Evolutionary conservation across 805 yeast species (phyloP).

Genomic region (Metschnikowia kofuensis): DNA sequence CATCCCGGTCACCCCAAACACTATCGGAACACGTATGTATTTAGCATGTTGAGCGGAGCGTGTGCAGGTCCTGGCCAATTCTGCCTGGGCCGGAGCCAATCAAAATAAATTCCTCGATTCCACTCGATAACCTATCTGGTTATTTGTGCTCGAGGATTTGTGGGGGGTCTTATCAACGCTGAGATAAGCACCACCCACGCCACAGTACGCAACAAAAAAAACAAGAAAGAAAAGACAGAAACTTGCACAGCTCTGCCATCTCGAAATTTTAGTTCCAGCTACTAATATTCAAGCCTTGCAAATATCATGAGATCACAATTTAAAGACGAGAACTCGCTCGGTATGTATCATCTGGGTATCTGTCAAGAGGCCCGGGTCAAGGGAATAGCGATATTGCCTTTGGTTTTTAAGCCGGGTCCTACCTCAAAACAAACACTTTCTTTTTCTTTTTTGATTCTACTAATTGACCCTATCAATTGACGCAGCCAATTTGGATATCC

Average conservation of each 20-base stretch:
- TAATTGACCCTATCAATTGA: no score
- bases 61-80: no score
- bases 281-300: slow-evolving; percentile 4
- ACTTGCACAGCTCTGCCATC: neutral
- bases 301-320: slow-evolving; percentile 79
- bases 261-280: neutral
- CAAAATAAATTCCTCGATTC: no score
- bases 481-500: no score
- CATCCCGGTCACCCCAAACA: neutral
- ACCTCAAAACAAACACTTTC: no score
- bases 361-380: no score
- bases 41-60: neutral
- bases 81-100: no score
- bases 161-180: slow-evolving; percentile 6
- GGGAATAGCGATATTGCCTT: no score
- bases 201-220: slow-evolving; percentile 1
- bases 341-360: slow-evolving; percentile 41
- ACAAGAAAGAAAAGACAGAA: neutral
- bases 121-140: neutral
- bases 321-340: slow-evolving; percentile 94
- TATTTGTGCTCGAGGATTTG: slow-evolving; percentile 3
- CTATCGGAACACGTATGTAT: neutral
- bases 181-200: slow-evolving; percentile 3
- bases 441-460: no score
- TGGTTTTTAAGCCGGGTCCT: no score